Evolutionary conservation across 1,139 yeast species (phyloP).

Genomic region (Kurtzmaniella quercitrusa): DNA sequence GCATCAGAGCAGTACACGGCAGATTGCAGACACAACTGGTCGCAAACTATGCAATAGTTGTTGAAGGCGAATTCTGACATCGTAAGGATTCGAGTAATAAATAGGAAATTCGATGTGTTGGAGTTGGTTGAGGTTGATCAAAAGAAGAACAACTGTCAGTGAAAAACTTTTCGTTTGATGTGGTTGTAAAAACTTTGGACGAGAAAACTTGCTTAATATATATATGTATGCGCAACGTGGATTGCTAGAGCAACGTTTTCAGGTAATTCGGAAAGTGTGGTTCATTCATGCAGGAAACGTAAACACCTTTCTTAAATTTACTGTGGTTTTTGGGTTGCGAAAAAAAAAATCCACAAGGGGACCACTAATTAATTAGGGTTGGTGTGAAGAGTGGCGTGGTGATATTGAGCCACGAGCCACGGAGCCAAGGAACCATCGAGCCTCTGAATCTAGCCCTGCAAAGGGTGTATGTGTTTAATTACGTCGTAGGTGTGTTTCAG

Average conservation of each 20-base stretch:
- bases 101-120: neutral
- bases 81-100: neutral
- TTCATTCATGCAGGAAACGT: neutral
- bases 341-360: neutral
- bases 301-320: conserved; percentile 1
- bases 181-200: neutral
- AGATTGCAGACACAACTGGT: conserved; percentile 49
- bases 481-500: no score
- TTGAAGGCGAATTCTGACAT: conserved; percentile 51
- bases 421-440: neutral
- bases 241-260: neutral
- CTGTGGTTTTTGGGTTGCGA: neutral
- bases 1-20: conserved; percentile 58
- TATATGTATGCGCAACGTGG: conserved; percentile 2
- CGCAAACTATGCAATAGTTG: conserved; percentile 66
- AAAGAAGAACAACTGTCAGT: neutral
- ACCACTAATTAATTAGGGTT: neutral
- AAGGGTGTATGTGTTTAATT: no score
- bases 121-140: neutral
- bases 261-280: conserved; percentile 1
- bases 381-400: neutral
- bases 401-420: neutral
- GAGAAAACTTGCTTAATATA: conserved; percentile 1
- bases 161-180: neutral
- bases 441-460: neutral